Percentiles rank a stretch among this genome's conserved stretches.
Conservation (phyloP, 306 rosid species). For the Benincasa hispida region DNA sequence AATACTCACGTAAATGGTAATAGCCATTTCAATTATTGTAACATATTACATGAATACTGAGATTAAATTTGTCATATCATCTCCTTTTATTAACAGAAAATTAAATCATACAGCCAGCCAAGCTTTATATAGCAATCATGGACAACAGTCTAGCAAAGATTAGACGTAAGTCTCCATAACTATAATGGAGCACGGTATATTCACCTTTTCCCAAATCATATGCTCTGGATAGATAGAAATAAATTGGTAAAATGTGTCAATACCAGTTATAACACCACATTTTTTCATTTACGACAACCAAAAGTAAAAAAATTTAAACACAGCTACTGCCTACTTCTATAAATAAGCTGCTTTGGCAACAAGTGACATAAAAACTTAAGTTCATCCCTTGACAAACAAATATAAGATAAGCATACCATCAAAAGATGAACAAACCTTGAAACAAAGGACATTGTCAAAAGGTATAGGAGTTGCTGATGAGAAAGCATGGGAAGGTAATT, state of each 20-base stretch:
- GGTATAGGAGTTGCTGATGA: slow-evolving; percentile 93
- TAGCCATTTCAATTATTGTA: too few relatives aligned
- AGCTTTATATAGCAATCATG: not conserved
- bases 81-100: not conserved
- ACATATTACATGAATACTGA: too few relatives aligned
- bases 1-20: too few relatives aligned
- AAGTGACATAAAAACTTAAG: not conserved
- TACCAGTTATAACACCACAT: not conserved
- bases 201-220: not conserved
- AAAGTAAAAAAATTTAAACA: not conserved
- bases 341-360: not conserved
- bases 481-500: slow-evolving; percentile 99
- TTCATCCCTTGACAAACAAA: not conserved
- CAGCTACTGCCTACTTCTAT: not conserved
- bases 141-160: not conserved
- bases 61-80: too few relatives aligned
- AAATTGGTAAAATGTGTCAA: not conserved
- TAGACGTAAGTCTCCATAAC: not conserved
- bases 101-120: not conserved
- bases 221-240: not conserved
- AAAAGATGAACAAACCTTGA: slow-evolving; percentile 46
- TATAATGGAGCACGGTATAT: not conserved
- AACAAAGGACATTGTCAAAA: slow-evolving; percentile 88
- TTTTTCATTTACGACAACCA: not conserved
- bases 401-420: not conserved